Evolutionary conservation across 768 basidiomycete species (phyloP), one percentile per base, ranked within the genome.

Genomic region (Collybia mongolica): DNA sequence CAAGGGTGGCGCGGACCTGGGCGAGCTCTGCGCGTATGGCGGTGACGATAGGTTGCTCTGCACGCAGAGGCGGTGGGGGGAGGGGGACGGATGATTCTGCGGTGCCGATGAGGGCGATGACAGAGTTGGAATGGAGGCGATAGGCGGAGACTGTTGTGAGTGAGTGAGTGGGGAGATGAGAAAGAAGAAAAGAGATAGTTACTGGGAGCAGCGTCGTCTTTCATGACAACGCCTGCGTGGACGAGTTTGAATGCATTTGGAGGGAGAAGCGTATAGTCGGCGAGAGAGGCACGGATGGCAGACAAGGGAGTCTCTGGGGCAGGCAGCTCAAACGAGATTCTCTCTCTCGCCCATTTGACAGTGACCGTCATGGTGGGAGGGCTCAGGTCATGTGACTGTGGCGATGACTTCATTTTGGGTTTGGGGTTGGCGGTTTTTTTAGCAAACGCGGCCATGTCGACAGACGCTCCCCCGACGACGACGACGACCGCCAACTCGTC

Each of bases 191-290:
- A 32, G 35, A 29, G 63, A 79, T 32, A 26, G 7, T 71, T 56
- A 88, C 85, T 70, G 40, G 85, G 79, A 6, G 82, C 79, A 51
- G 70, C 64, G 64, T 93, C 85, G 63, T 96, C 92, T 57, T 86
- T 88, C 80, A 98, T 88, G 66, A 97, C 81, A 1, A 91, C 93
- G 35, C 96, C 96, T 40, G 88, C 82, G 70, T 89, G 86, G 55
- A 98, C 83, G 61, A 98, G 79, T 65, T 93, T 92, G 78, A 97
- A 91, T 23, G 80, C 79, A 55, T 77, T 60, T 23, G 69, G 65
- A 0, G 86, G 81, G 11, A 98, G 77, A 47, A 84, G 84, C 2
- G 90, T 94, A 60, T 86, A 82, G 5, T 84, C 77, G 12, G 90
- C 85, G 44, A 97, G 71, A 18, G 78, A 73, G 3, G 73, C 57